Base-by-base conservation (phyloP, 768 basidiomycete genomes). In the Zangia roseola region DNA sequence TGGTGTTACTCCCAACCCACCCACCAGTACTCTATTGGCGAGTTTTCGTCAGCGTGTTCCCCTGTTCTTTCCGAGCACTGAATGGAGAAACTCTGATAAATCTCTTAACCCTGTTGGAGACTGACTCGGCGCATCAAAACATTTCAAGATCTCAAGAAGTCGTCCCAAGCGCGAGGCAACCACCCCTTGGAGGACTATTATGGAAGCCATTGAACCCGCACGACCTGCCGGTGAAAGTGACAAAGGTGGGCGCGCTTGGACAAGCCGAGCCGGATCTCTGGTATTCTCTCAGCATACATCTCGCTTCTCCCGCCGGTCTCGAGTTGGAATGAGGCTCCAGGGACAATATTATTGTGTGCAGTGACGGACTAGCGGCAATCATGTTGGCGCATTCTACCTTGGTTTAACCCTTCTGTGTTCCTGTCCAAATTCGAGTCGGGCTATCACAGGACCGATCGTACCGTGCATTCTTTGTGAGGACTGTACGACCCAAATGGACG, bases 231-330 rank as follows among this genome's bases (percentile, higher is more conserved):
- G 59, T 54, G 50, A 59, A 52, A 26, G 47, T 46, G 41, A 36
- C 37, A 60, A 54, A 47, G 36, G 51, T 55, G 24, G 21, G 45
- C 45, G 36, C 19, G 39, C 50, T 58, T 48, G 46, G 36, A 31
- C 40, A 45, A 26, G 37, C 49, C 55, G 51, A 52, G 35, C 52
- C 51, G 60, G 57, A 63, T 57, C 60, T 49, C 40, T 50, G 47
- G 19, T 31, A 6, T 47, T 30, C 39, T 57, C 30, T 43, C 47
- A 42, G 40, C 54, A 45, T 44, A 33, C 43, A 43, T 43, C 45
- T 54, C 47, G 51, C 61, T 63, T 60, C 62, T 62, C 49, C 63
- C 57, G 63, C 55, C 58, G 55, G 61, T 55, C 41, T 47, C 47
- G 47, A 31, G 26, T 39, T 55, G 52, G 35, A 40, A 38, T 46